phyloP scores from a whole-genome alignment of 257 asterid species.

The Eucommia ulmoides region DNA sequence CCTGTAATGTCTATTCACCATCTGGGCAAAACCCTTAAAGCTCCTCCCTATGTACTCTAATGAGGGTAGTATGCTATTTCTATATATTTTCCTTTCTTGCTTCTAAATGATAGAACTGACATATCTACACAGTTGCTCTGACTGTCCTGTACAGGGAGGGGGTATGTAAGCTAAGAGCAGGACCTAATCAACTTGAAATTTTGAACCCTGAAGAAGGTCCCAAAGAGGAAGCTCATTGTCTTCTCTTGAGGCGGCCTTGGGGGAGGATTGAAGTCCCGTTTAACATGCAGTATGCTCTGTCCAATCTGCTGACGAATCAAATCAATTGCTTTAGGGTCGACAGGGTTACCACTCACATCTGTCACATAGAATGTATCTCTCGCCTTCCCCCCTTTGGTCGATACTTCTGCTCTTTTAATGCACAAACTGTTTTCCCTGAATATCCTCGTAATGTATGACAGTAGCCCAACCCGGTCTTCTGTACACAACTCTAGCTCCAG shows the following conservation, averaged over 20 bases:
- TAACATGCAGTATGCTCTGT: constrained; percentile 41
- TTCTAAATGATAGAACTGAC: too few relatives aligned
- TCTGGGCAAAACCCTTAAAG: too few relatives aligned
- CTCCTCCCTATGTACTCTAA: too few relatives aligned
- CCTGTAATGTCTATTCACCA: too few relatives aligned
- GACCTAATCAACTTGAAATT: constrained; percentile 22
- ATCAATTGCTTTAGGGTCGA: constrained; percentile 52
- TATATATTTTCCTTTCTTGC: too few relatives aligned
- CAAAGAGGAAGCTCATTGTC: constrained; percentile 41
- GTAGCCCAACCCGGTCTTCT: constrained; percentile 61
- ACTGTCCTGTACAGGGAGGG: constrained; percentile 6
- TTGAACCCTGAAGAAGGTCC: constrained; percentile 38
- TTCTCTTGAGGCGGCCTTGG: constrained; percentile 35
- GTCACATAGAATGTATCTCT: constrained; percentile 58
- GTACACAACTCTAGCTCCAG: constrained; percentile 51
- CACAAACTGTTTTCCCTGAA: constrained; percentile 65
- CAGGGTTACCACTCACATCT: constrained; percentile 56
- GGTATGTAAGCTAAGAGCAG: constrained; percentile 9
- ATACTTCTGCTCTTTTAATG: constrained; percentile 71
- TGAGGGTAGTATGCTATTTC: too few relatives aligned
- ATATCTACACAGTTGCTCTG: not conserved
- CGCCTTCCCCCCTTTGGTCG: constrained; percentile 55
- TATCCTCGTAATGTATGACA: constrained; percentile 63
- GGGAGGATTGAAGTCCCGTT: constrained; percentile 24
- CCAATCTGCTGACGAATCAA: constrained; percentile 59